Evolutionary conservation across 139 green algal genomes (phyloP).

Genomic region (Parachlorella kessleri): DNA sequence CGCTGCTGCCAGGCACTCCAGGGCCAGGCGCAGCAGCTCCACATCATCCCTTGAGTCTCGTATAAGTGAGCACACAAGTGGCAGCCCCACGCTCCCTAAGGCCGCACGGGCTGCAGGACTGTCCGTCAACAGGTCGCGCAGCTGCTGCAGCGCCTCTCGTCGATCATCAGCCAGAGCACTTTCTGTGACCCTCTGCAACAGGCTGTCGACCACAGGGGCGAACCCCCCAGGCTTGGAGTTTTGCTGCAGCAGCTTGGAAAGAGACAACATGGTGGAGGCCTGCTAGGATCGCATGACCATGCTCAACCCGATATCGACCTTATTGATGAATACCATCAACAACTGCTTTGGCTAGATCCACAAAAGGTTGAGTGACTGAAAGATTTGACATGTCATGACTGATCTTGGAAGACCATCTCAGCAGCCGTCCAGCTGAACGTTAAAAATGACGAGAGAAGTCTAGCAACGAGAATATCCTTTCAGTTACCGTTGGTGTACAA

Average conservation of each 20-base stretch:
- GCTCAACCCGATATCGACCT: too few relatives aligned
- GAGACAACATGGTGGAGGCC: background rate
- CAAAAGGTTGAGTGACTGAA: too few relatives aligned
- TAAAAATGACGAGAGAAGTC: too few relatives aligned
- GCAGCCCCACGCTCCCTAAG: conserved; percentile 78
- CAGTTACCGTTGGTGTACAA: too few relatives aligned
- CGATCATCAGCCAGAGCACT: conserved; percentile 76
- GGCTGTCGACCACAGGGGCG: conserved; percentile 55
- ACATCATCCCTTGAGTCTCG: conserved; percentile 78
- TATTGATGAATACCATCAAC: too few relatives aligned
- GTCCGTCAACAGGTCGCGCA: conserved; percentile 67
- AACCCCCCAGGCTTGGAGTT: background rate
- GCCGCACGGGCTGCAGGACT: conserved; percentile 65
- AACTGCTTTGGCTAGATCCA: too few relatives aligned
- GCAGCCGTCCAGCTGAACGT: too few relatives aligned
- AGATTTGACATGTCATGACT: too few relatives aligned
- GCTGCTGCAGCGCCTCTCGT: conserved; percentile 67
- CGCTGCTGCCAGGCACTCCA: conserved; percentile 75
- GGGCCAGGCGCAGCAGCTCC: conserved; percentile 72
- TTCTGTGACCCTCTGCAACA: conserved; percentile 79
- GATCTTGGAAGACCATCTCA: too few relatives aligned
- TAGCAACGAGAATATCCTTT: too few relatives aligned
- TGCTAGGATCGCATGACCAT: too few relatives aligned
- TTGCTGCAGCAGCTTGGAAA: background rate
- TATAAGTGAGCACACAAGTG: conserved; percentile 69